Evolutionary conservation across 2,329 filamentous ascomycete species (phyloP).

Genomic region (Paraphoma sp.): DNA sequence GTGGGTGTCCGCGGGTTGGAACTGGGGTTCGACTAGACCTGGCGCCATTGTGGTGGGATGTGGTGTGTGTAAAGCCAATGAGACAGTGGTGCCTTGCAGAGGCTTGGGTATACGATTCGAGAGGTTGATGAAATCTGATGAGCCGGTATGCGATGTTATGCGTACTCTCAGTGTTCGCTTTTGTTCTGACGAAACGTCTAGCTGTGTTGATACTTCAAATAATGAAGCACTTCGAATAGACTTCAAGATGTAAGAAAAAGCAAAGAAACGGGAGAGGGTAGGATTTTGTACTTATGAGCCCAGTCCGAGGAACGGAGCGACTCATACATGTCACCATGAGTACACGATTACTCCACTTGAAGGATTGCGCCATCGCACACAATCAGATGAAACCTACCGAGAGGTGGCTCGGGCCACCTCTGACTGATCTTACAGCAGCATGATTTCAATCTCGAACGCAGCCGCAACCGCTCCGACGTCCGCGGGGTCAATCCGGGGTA

Average conservation of each 20-base stretch:
- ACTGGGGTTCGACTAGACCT: conserved; percentile 39
- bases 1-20: conserved; percentile 16
- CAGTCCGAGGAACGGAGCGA: conserved; percentile 3
- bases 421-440: not conserved
- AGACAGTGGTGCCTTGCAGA: not conserved
- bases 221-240: not conserved
- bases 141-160: not conserved
- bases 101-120: not conserved
- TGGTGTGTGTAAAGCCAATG: not conserved
- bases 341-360: conserved; percentile 14
- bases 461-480: not conserved
- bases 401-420: not conserved
- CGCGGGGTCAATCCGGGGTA: conserved; percentile 1
- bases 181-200: too few relatives aligned
- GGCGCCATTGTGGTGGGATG: conserved; percentile 35
- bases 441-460: not conserved
- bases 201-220: not conserved
- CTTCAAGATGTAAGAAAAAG: not conserved
- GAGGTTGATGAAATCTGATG: not conserved
- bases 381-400: conserved; percentile 18
- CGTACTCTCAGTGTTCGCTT: too few relatives aligned
- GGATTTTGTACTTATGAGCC: conserved; percentile 17
- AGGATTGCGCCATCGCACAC: conserved; percentile 47
- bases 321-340: conserved; percentile 13
- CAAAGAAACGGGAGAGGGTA: not conserved